A percentile compares a stretch with the other conserved stretches of the same genome.
phyloP scores from a whole-genome alignment of 1,284 basidiomycete genomes.

The Naganishia sp. region DNA sequence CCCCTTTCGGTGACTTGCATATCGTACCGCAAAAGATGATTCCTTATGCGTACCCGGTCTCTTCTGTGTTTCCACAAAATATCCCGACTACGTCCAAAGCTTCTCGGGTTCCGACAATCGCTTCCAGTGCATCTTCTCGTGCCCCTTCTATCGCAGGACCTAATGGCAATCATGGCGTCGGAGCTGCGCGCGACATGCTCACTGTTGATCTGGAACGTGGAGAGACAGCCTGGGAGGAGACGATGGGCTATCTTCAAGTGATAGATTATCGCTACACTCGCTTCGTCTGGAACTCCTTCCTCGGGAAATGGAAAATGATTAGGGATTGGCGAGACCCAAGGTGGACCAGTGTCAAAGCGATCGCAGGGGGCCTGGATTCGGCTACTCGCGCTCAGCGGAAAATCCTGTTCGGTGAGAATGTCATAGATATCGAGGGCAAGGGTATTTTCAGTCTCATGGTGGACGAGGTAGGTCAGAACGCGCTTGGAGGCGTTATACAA shows the following conservation, averaged over 20 bases:
- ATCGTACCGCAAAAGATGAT: constrained; percentile 70
- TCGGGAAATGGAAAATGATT: constrained; percentile 78
- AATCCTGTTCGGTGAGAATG: constrained; percentile 79
- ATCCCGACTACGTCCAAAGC: constrained; percentile 23
- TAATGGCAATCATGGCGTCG: constrained; percentile 26
- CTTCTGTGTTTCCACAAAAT: constrained; percentile 68
- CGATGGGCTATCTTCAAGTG: constrained; percentile 58
- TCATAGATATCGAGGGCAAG: constrained; percentile 89
- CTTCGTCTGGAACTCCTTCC: constrained; percentile 82
- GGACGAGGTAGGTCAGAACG: constrained; percentile 70
- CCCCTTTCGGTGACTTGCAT: constrained; percentile 76
- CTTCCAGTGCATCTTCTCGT: constrained; percentile 26
- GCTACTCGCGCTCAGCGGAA: constrained; percentile 65
- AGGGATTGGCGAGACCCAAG: constrained; percentile 86
- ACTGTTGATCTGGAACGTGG: constrained; percentile 48
- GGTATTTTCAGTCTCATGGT: constrained; percentile 77
- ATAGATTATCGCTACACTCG: constrained; percentile 78
- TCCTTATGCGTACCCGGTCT: constrained; percentile 72
- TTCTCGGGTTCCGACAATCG: constrained; percentile 23
- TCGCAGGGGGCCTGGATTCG: constrained; percentile 66
- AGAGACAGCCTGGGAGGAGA: constrained; percentile 50
- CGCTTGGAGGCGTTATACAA: background rate
- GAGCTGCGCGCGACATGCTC: constrained; percentile 49
- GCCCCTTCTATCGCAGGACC: constrained; percentile 27
- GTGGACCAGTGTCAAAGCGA: constrained; percentile 67